Evolutionary conservation across 805 yeast species (phyloP), one percentile per base, ranked within the genome.

Genomic region (Kodamaea nitidulidarum): DNA sequence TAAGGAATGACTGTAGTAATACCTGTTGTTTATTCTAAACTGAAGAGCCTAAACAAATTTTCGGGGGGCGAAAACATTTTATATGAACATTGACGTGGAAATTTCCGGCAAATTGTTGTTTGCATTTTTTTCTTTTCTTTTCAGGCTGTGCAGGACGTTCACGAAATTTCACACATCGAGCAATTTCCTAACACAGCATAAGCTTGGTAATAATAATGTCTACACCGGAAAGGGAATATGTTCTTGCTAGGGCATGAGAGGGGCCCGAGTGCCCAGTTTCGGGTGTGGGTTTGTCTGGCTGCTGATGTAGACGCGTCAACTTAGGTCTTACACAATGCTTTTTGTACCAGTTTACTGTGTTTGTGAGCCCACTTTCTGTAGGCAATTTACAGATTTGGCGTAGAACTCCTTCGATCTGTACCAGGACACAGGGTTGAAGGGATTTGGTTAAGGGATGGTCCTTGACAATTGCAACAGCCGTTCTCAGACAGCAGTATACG

Each of bases 1-100:
- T 50, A 62, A 61, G 63, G 68, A 63, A 55, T 49, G 70, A 65
- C 67, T 61, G 59, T 58, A 59, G 65, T 52, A 52, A 48, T 48
- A 48, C 49, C 48, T 45, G 40, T 27, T 18, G 52, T 47, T 45
- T 40, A 40, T 39, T 39, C 42, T 39, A 24, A 25, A 33, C 38
- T 32, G 14, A 33, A 32, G 34, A 26, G 26, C 20, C 20, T 20
- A 33, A 17, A 25, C 24, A 29, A 36, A 25, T 17, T 35, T 35
- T 35, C 28, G 16, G 15, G 9, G 38, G 16, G 32, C 33, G 32
- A 18, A 16, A 28, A 35, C 33, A 14, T 17, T 17, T 35, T 18
- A 41, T 38, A 44, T 37, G 37, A 46, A 44, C 42, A 22, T n/a
- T 20, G 31, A 14, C 15, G 31, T 14, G 15, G 31, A 16, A 12